Percentiles rank a stretch among this genome's conserved stretches.
Conservation (phyloP, 345 rosid species). For the Arabis hirsuta region DNA sequence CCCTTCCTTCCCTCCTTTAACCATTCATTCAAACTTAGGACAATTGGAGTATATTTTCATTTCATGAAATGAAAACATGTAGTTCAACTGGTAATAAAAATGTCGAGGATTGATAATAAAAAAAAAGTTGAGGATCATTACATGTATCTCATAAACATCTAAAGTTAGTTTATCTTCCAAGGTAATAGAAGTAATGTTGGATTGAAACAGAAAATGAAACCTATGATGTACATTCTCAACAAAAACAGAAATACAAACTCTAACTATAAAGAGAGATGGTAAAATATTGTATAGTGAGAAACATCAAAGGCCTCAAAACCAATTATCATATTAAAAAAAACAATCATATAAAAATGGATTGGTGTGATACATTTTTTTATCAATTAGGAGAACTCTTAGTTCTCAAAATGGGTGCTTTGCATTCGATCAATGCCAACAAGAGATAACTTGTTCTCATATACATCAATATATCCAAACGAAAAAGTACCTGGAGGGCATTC, state of each 20-base stretch:
- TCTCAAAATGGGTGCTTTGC: constrained; percentile 55
- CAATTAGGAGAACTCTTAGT: constrained; percentile 15
- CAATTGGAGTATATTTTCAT: neutral
- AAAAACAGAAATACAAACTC: neutral
- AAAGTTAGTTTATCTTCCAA: constrained; percentile 6
- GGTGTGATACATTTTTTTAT: constrained; percentile 17
- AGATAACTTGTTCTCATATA: constrained; percentile 62
- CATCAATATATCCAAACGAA: constrained; percentile 81
- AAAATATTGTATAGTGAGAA: too few species aligned
- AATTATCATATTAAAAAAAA: neutral
- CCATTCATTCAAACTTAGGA: constrained; percentile 30
- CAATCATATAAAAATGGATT: neutral
- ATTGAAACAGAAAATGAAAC: constrained; percentile 11
- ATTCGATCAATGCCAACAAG: constrained; percentile 69
- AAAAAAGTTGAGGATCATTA: neutral
- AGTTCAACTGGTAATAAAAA: neutral
- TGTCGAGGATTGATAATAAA: neutral
- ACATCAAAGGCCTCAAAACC: too few species aligned
- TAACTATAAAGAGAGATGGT: too few species aligned
- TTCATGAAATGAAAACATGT: neutral
- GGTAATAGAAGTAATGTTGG: constrained; percentile 17
- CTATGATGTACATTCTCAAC: constrained; percentile 37
- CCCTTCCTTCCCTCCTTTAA: constrained; percentile 34
- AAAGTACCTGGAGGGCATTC: constrained; percentile 88
- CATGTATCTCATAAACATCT: constrained; percentile 1